Base-by-base conservation (phyloP, 805 yeast genomes). In the Teunomyces stri region DNA sequence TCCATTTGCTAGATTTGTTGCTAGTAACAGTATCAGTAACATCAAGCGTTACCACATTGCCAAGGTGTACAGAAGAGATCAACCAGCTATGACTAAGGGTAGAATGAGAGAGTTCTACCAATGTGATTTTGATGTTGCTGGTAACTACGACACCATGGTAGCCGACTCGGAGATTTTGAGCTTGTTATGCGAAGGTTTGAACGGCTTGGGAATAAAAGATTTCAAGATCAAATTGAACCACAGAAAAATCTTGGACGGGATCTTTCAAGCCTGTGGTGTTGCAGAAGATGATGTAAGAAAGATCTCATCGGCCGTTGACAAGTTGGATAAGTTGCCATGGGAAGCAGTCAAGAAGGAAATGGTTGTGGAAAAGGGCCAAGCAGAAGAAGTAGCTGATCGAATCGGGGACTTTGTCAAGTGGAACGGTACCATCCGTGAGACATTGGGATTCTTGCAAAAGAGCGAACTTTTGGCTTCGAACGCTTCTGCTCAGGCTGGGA, bases 11-110 rank as follows among this genome's bases (percentile, higher is more conserved):
- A 81, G 99, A 64, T 94, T 80, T 61, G 96, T 92, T 46, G 99
- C 99, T 15, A 87, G 89, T 89, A 94, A 94, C 74, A 89, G 88
- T 59, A 81, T 94, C 51, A 85, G 89, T 58, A 81, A 76, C 62
- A 92, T 94, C 69, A 94, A 94, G 72, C 80, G 99, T 64, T 94
- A 83, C 66, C 99, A 94, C 72, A 89, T 94, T 54, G 99, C 99
- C 57, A 94, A 94, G 68, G 99, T 94, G 46, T 94, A 94, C 72
- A 84, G 99, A 75, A 87, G 99, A 72, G 99, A 94, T 66, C 99
- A 94, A 71, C 99, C 99, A 4, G 99, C 99, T 6, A 94, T 94
- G 99, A 92, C 98, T 44, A 94, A 94, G 71, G 99, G 99, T 51
- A 82, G 99, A 71, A 94, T 94, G 99, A 87, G 99, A 80, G 99